Evolutionary conservation across 176 grass and related monocot species (phyloP).

Genomic region (Saccharum spontaneum): DNA sequence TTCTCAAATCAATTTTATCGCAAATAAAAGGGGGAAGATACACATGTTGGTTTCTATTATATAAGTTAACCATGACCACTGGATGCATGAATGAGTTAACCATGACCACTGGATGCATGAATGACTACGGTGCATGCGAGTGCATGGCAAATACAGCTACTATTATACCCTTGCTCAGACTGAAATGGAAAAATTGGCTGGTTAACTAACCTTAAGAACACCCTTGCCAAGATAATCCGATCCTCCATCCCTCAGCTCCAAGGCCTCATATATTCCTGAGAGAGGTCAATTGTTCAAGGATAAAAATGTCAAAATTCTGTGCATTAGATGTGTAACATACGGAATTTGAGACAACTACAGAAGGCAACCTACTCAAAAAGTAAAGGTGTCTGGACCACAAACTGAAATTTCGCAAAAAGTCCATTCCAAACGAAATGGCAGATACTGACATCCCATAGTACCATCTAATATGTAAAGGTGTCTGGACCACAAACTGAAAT

Average conservation of each 20-base stretch:
- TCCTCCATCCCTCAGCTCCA: conserved; percentile 95
- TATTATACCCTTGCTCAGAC: background rate
- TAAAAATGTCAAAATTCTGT: background rate
- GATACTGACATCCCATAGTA: too few relatives aligned
- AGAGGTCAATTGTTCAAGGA: background rate
- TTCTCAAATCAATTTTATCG: background rate
- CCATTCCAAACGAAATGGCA: too few relatives aligned
- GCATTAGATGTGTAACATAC: background rate
- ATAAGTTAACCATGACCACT: background rate
- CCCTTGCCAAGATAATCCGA: conserved; percentile 97
- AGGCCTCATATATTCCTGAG: conserved; percentile 78
- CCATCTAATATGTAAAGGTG: background rate
- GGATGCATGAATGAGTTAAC: background rate
- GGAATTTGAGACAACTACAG: background rate
- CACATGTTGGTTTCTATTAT: background rate
- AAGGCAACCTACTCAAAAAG: background rate
- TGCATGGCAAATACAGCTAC: background rate
- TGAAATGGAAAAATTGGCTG: background rate
- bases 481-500: background rate
- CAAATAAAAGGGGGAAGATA: background rate
- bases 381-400: background rate
- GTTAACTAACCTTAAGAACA: conserved; percentile 70
- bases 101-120: background rate
- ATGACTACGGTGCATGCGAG: background rate
- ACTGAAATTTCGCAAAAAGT: too few relatives aligned